Conservation (phyloP, 768 basidiomycete genomes). For the Lentinula aciculospora region DNA sequence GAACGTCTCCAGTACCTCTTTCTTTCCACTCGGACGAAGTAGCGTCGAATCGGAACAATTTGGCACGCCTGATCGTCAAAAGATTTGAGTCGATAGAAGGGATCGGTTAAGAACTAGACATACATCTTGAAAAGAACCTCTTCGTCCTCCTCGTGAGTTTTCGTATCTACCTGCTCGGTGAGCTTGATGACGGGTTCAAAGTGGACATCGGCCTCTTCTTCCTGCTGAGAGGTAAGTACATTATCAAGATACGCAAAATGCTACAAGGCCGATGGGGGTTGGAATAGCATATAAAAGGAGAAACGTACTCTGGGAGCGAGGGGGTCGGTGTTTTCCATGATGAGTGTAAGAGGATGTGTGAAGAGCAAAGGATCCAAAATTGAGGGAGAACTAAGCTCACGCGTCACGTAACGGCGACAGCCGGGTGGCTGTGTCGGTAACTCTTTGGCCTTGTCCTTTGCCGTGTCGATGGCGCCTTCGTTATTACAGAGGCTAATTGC, state of each 20-base stretch:
- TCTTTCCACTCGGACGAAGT: slow-evolving; percentile 92
- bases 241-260: slow-evolving; percentile 9
- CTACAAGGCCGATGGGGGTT: neutral
- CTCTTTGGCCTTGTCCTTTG: no score
- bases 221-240: slow-evolving; percentile 25
- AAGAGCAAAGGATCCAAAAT: slow-evolving; percentile 6
- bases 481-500: neutral
- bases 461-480: neutral
- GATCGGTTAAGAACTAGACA: slow-evolving; percentile 25
- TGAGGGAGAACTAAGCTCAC: neutral
- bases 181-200: slow-evolving; percentile 97
- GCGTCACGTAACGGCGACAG: neutral
- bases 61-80: slow-evolving; percentile 71
- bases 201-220: slow-evolving; percentile 83
- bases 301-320: slow-evolving; percentile 66
- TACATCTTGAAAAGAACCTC: slow-evolving; percentile 93
- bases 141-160: slow-evolving; percentile 95
- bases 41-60: slow-evolving; percentile 92
- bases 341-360: slow-evolving; percentile 8
- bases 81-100: slow-evolving; percentile 14
- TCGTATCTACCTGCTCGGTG: slow-evolving; percentile 91
- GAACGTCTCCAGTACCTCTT: slow-evolving; percentile 93
- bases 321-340: slow-evolving; percentile 58
- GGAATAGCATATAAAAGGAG: neutral
- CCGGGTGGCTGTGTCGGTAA: slow-evolving; percentile 2